phyloP scores from a whole-genome alignment of 371 early-diverging fungal genomes.

The Mucor racemosus region DNA sequence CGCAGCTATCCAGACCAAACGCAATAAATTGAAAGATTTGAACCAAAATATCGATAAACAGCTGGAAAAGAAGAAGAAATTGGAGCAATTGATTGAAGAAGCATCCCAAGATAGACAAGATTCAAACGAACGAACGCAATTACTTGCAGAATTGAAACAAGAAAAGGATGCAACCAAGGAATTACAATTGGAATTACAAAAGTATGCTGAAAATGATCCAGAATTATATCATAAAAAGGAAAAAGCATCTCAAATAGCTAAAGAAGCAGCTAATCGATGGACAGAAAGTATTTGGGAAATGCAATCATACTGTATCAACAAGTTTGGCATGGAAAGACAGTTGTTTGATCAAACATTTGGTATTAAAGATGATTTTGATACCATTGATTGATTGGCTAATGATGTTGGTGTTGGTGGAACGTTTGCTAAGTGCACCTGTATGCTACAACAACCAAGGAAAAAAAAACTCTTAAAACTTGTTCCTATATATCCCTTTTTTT shows the following conservation, averaged over 20 bases:
- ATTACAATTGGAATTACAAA: slow-evolving; percentile 55
- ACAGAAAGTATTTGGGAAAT: slow-evolving; percentile 93
- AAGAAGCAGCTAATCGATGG: slow-evolving; percentile 87
- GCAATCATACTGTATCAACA: slow-evolving; percentile 81
- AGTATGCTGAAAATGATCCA: slow-evolving; percentile 83
- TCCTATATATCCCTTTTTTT: not conserved
- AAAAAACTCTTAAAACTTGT: not conserved
- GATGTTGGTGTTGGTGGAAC: not conserved
- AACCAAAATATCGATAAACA: slow-evolving; percentile 17
- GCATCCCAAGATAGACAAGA: slow-evolving; percentile 40
- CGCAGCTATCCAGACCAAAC: slow-evolving; percentile 58
- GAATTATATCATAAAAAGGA: slow-evolving; percentile 69
- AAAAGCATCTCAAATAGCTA: slow-evolving; percentile 62
- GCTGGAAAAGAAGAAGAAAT: slow-evolving; percentile 15
- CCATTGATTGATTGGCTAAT: slow-evolving; percentile 5
- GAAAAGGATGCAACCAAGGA: slow-evolving; percentile 48
- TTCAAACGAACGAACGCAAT: slow-evolving; percentile 39
- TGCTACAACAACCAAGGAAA: not conserved
- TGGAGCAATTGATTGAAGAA: slow-evolving; percentile 41
- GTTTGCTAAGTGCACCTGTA: not conserved
- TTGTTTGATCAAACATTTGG: slow-evolving; percentile 80
- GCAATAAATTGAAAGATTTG: slow-evolving; percentile 16
- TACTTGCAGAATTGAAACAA: slow-evolving; percentile 49
- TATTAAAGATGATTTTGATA: slow-evolving; percentile 84
- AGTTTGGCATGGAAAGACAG: slow-evolving; percentile 72